Base-by-base conservation (phyloP, 1,284 basidiomycete genomes). In the Ustilago trichophora region DNA sequence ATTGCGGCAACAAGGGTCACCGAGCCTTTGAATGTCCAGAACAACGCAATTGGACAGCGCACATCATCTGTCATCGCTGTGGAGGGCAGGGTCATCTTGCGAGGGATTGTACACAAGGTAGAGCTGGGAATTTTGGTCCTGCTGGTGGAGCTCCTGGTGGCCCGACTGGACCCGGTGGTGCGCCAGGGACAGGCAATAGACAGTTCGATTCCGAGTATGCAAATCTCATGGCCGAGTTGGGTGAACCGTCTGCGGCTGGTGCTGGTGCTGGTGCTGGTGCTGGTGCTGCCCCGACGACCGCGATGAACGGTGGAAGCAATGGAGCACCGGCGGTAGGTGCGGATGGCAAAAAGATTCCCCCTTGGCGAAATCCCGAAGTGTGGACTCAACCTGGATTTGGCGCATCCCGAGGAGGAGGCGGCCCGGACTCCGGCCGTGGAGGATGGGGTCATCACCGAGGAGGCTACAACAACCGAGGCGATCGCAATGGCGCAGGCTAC, bases 161-260 rank as follows among this genome's bases (percentile, higher is more conserved):
- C 21, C 67, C 73, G 22, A 71, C 59, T 27, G 71, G 50, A 19
- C 29, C 32, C 3, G 35, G 60, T 55, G 45, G 27, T 78, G 63
- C 70, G 80, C 19, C 29, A 18, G 81, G 78, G 31, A 72, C 60
- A 10, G 65, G 64, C 16, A 67, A 56, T 18, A 43, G 78, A 76
- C 49, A 80, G 74, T 97, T 98, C 83, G 95, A 99, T 83, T 94
- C 92, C 15, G 96, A 99, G 84, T 98, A 98, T 76, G 92, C 93
- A 24, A 93, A 88, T 73, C 85, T 99, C 69, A 96, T 99, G 95
- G 94, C 92, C 33, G 96, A 99, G 84, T 86, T 99, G 29, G 96
- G 96, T 54, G 96, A 99, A 84, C 87, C 86, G 45, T 86, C 85
- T 58, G 86, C 64, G 4, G 71, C 57, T 13, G 50, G 32, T 22